These are phyloP conservation scores for Lagenidium giganteum DNA, from an alignment of 352 stramenopile genomes.

Conservation along the genomic window DNA sequence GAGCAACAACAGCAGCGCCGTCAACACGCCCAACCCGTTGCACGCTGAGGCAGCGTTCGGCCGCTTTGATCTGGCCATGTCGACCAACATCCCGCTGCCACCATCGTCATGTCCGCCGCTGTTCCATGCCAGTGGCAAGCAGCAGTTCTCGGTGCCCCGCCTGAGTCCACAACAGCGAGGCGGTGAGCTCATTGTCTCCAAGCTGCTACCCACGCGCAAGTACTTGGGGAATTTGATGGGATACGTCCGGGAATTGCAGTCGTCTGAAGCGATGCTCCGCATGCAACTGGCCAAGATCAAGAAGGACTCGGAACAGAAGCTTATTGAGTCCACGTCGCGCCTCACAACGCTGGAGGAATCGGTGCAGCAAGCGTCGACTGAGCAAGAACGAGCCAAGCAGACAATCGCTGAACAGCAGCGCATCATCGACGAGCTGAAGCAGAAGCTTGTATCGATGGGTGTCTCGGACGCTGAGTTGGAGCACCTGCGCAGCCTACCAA, in stretches of 20 bases:
- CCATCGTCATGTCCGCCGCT: conserved; percentile 19
- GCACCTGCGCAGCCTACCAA: too few species aligned
- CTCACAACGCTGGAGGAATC: conserved; percentile 38
- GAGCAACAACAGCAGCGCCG: conserved; percentile 23
- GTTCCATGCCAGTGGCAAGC: conserved; percentile 21
- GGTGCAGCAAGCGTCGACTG: conserved; percentile 18
- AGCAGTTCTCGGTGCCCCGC: conserved; percentile 18
- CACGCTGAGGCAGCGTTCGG: conserved; percentile 17
- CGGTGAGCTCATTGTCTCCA: conserved; percentile 37
- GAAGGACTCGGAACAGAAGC: conserved; percentile 46
- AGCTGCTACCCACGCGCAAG: conserved; percentile 47
- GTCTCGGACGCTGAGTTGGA: too few species aligned
- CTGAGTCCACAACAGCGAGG: conserved; percentile 18
- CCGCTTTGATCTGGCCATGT: conserved; percentile 18
- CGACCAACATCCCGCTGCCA: conserved; percentile 6
- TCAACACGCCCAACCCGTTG: conserved; percentile 11
- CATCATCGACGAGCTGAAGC: conserved; percentile 32
- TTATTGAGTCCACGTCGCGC: conserved; percentile 32
- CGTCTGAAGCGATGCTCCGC: conserved; percentile 56
- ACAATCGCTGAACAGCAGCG: conserved; percentile 14
- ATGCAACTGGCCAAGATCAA: conserved; percentile 50
- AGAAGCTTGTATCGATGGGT: too few species aligned
- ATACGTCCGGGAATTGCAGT: conserved; percentile 69
- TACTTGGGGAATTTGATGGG: conserved; percentile 68
- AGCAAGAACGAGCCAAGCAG: conserved; percentile 12